phyloP scores from a whole-genome alignment of 2,329 filamentous ascomycete species.

The Fusarium goolgardi region DNA sequence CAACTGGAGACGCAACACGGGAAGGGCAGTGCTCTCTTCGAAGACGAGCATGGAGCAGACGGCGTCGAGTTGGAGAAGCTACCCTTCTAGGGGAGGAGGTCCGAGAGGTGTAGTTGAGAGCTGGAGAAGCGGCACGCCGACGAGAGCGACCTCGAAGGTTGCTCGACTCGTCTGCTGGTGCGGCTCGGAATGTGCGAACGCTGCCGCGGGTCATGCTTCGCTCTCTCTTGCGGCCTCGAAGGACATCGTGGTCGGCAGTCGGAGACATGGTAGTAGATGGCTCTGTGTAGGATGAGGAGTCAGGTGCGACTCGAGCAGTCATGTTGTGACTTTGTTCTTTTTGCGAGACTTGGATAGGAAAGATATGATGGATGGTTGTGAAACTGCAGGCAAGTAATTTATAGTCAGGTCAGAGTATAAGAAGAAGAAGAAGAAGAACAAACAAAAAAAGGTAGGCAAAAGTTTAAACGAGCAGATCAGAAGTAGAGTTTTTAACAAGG shows the following conservation, averaged over 20 bases:
- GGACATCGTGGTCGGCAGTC: constrained; percentile 46
- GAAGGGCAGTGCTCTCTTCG: constrained; percentile 60
- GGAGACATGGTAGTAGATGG: constrained; percentile 38
- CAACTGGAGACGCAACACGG: constrained; percentile 52
- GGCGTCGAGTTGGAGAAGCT: constrained; percentile 56
- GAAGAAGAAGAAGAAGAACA: background rate
- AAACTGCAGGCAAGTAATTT: constrained; percentile 3
- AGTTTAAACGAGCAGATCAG: background rate
- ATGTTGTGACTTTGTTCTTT: constrained; percentile 36
- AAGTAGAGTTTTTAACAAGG: constrained; percentile 9
- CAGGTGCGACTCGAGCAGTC: constrained; percentile 42
- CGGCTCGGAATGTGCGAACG: constrained; percentile 48
- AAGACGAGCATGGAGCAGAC: constrained; percentile 56
- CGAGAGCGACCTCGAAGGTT: constrained; percentile 57
- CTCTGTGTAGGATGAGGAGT: constrained; percentile 42
- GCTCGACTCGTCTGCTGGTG: constrained; percentile 55
- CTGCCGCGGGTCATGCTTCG: constrained; percentile 53
- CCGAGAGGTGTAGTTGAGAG: constrained; percentile 48
- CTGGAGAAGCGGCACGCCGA: constrained; percentile 54
- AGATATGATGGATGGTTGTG: constrained; percentile 9
- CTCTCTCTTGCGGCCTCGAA: constrained; percentile 56
- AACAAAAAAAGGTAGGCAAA: background rate
- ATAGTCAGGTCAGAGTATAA: constrained; percentile 18
- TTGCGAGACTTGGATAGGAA: background rate
- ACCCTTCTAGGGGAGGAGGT: constrained; percentile 51